phyloP scores from a whole-genome alignment of 2,329 filamentous ascomycete genomes.

The Curvularia sp. region DNA sequence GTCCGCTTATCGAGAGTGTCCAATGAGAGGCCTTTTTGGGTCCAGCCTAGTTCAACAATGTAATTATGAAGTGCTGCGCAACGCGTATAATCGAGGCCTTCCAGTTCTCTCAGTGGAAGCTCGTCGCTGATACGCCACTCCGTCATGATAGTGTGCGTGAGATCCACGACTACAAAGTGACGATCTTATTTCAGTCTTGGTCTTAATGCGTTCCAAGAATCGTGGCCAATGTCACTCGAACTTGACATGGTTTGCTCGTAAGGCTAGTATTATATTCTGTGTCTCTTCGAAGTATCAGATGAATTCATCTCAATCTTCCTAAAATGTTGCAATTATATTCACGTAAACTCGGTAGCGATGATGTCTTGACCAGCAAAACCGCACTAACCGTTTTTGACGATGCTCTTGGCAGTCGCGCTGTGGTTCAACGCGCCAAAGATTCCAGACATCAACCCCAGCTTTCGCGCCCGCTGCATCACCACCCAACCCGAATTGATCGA shows the following conservation, averaged over 20 bases:
- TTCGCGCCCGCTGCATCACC: conserved; percentile 30
- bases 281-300: too few species aligned
- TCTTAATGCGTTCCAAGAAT: not conserved
- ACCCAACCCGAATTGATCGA: conserved; percentile 17
- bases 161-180: not conserved
- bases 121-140: not conserved
- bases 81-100: conserved; percentile 16
- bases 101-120: conserved; percentile 8
- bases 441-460: conserved; percentile 28
- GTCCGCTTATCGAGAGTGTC: conserved; percentile 20
- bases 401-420: conserved; percentile 21
- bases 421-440: conserved; percentile 31
- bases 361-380: not conserved
- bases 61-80: conserved; percentile 19
- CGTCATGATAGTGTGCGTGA: not conserved
- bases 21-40: conserved; percentile 16
- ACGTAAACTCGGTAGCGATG: not conserved
- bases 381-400: conserved; percentile 7
- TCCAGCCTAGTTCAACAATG: conserved; percentile 19
- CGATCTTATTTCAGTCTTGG: not conserved
- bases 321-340: not conserved
- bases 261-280: not conserved
- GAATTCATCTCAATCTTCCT: not conserved
- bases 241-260: not conserved
- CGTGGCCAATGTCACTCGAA: not conserved